These are phyloP conservation scores for Paramecium sonneborni DNA, from an alignment of 73 alveolate genomes.

Conservation along the genomic window DNA sequence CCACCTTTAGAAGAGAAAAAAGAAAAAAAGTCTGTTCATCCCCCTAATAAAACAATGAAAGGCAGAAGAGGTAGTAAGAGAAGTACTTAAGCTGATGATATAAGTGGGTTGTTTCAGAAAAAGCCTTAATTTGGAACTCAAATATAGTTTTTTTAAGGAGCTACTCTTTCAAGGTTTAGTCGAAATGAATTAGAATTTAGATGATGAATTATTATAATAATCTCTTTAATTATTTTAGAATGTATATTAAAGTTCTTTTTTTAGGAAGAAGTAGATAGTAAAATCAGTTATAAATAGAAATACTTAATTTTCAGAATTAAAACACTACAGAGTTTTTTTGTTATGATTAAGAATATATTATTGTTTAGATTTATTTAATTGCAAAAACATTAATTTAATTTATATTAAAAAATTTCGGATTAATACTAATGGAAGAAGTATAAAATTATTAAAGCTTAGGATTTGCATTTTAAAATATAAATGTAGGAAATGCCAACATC, in stretches of 20 bases:
- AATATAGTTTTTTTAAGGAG: not conserved
- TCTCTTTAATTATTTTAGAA: not conserved
- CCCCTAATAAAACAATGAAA: not conserved
- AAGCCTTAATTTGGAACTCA: slow-evolving; percentile 4
- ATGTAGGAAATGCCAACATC: not conserved
- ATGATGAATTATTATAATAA: not conserved
- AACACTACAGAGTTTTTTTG: no score
- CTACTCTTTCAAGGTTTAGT: not conserved
- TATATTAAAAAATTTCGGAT: not conserved
- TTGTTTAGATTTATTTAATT: no score
- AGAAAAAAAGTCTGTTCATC: not conserved
- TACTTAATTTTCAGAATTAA: no score
- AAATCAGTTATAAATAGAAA: no score
- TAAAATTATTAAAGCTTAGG: not conserved
- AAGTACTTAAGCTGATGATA: not conserved
- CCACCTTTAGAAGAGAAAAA: not conserved
- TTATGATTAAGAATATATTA: no score
- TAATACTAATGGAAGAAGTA: slow-evolving; percentile 20
- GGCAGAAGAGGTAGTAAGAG: slow-evolving; percentile 1
- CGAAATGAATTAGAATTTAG: not conserved
- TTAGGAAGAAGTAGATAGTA: no score
- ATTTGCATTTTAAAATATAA: not conserved
- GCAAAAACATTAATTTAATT: not conserved
- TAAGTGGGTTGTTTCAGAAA: not conserved
- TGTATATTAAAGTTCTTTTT: no score